Conservation (phyloP, 495 filamentous ascomycete genomes). For the Hypomontagnella submonticulosa region DNA sequence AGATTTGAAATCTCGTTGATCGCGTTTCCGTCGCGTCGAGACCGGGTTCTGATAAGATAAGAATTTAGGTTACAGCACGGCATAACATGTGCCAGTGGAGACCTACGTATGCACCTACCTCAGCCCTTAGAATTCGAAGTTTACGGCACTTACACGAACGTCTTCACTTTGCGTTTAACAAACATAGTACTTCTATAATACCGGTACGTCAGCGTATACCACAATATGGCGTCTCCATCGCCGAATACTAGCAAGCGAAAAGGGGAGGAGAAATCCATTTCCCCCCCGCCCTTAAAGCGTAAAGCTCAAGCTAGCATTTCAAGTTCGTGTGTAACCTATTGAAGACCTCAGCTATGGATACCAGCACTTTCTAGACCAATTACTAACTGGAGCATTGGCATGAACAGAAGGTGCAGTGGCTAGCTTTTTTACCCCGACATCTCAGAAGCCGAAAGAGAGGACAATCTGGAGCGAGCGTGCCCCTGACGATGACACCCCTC, state of each 20-base stretch:
- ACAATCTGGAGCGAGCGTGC: conserved; percentile 77
- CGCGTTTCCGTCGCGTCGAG: too few species aligned
- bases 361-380: not conserved
- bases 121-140: too few species aligned
- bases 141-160: not conserved
- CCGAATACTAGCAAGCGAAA: conserved; percentile 41
- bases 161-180: conserved; percentile 5
- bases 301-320: conserved; percentile 79
- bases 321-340: conserved; percentile 62
- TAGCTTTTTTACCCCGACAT: conserved; percentile 89
- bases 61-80: too few species aligned
- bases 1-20: too few species aligned
- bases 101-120: too few species aligned
- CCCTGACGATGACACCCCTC: conserved; percentile 50
- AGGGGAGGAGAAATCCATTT: conserved; percentile 52
- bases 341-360: conserved; percentile 3
- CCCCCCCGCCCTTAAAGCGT: conserved; percentile 67
- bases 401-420: conserved; percentile 71
- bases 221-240: conserved; percentile 21
- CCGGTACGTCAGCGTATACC: not conserved
- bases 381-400: conserved; percentile 9
- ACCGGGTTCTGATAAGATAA: too few species aligned
- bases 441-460: conserved; percentile 83
- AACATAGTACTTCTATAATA: not conserved
- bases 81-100: too few species aligned